Evolutionary conservation across 2,329 filamentous ascomycete species (phyloP).

Genomic region (Curvularia sp.): DNA sequence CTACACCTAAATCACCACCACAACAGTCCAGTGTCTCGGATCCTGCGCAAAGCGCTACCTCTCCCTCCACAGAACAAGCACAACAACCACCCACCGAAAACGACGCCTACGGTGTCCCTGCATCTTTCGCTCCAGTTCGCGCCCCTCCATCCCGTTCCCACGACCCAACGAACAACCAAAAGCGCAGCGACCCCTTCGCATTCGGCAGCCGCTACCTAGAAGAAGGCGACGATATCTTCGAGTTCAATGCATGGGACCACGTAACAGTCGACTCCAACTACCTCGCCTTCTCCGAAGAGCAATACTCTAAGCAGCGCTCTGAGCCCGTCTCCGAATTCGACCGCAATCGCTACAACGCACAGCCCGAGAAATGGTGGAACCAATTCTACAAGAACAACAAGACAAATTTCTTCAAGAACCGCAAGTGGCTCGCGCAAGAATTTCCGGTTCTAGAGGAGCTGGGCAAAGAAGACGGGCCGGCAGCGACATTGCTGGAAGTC

Average conservation of each 20-base stretch:
- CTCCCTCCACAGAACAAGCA: not conserved
- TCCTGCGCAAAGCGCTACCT: not conserved
- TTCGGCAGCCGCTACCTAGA: slow-evolving; percentile 90
- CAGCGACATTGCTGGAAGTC: slow-evolving; percentile 80
- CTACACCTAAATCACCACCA: slow-evolving; percentile 25
- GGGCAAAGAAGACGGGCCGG: slow-evolving; percentile 72
- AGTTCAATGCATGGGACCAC: slow-evolving; percentile 99
- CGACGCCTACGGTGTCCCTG: slow-evolving; percentile 60
- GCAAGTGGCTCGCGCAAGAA: slow-evolving; percentile 96
- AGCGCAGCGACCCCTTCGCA: slow-evolving; percentile 90
- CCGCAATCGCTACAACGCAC: slow-evolving; percentile 84
- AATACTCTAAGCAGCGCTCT: slow-evolving; percentile 84
- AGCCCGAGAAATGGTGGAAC: slow-evolving; percentile 98
- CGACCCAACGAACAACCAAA: slow-evolving; percentile 76
- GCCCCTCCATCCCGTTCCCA: slow-evolving; percentile 68
- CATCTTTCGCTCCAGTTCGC: slow-evolving; percentile 55
- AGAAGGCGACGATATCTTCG: slow-evolving; percentile 87
- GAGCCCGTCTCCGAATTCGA: slow-evolving; percentile 93
- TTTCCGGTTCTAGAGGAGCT: slow-evolving; percentile 86
- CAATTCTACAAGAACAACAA: slow-evolving; percentile 98
- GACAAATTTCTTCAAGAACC: slow-evolving; percentile 97
- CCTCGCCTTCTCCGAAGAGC: slow-evolving; percentile 81
- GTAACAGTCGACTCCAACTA: slow-evolving; percentile 91
- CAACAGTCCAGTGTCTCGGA: slow-evolving; percentile 4
- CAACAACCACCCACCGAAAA: slow-evolving; percentile 33